Percentiles rank a stretch among this genome's conserved stretches.
phyloP scores from a whole-genome alignment of 257 asterid species.

The Fraxinus cuspidata region DNA sequence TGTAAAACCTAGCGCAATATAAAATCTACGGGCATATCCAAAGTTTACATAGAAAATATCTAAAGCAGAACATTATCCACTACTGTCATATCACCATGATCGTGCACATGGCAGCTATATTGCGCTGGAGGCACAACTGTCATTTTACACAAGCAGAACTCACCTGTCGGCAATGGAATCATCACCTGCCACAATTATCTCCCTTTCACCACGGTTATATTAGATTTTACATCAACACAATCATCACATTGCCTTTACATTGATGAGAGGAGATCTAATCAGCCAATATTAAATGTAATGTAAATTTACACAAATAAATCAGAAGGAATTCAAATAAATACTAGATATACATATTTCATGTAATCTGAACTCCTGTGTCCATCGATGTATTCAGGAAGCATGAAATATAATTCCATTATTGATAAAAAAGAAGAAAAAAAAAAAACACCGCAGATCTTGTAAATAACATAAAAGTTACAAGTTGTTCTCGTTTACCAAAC shows the following conservation, averaged over 20 bases:
- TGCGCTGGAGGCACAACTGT: neutral
- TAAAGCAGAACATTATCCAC: neutral
- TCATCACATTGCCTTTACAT: neutral
- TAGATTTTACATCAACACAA: neutral
- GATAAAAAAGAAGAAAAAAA: neutral
- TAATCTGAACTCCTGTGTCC: neutral
- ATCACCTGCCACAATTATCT: neutral
- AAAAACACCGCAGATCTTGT: neutral
- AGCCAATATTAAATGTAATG: neutral
- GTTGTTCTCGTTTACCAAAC: constrained; percentile 2
- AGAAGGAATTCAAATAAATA: constrained; percentile 10
- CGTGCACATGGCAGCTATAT: neutral
- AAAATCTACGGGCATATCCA: neutral
- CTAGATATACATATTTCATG: constrained; percentile 11
- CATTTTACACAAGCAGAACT: neutral
- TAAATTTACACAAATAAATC: neutral
- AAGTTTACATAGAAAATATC: neutral
- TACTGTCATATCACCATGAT: neutral
- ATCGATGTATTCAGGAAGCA: constrained; percentile 5
- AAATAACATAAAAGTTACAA: constrained; percentile 21
- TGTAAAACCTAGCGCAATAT: neutral
- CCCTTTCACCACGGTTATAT: neutral
- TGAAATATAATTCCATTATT: neutral
- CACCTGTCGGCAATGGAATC: neutral
- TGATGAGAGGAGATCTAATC: neutral